Base-by-base conservation (phyloP, 805 yeast species). In the Suhomyces vadensis region DNA sequence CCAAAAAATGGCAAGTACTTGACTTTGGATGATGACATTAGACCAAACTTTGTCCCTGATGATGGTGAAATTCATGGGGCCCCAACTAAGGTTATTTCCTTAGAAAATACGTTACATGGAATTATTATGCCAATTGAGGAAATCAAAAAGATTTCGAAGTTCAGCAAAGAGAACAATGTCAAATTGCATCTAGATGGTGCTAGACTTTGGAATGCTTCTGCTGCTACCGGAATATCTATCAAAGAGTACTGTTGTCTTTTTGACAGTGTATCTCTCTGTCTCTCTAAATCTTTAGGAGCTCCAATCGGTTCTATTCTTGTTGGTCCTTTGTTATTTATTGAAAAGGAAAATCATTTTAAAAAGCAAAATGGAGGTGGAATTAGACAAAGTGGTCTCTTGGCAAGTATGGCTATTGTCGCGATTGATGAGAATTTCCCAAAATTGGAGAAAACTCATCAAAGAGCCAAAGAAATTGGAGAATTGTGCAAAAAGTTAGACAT, bases 281-380 rank as follows among this genome's bases (percentile, higher is more conserved):
- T 71, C 37, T 68, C 74, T 23, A 71, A 71, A 49, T 53, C 71
- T 1, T 52, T 71, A 31, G 76, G 75, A 16, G 75, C 76, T 2
- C 76, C 76, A 3, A 59, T 71, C 37, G 76, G 76, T 1, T 65
- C 73, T 2, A 65, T 71, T 4, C 59, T 71, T 41, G 75, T 71
- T 9, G 64, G 65, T 1, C 57, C 56, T 10, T 40, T 44, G n/a
- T 50, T 50, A 27, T 62, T 68, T 39, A 64, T 71, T 36, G 48
- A 49, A 11, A 71, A 71, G 48, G 74, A 75, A n/a, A 71, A 71
- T 43, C 75, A 71, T 49, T 71, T 71, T 56, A 64, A 60, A 35
- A 71, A 71, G 50, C 76, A 71, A 49, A 61, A 60, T 41, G 76
- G 76, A 10, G 76, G 76, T 16, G 75, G 76, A 2, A 65, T 71